phyloP scores from a whole-genome alignment of 1,284 basidiomycete species.

The Tilletiopsis washingtonensis region DNA sequence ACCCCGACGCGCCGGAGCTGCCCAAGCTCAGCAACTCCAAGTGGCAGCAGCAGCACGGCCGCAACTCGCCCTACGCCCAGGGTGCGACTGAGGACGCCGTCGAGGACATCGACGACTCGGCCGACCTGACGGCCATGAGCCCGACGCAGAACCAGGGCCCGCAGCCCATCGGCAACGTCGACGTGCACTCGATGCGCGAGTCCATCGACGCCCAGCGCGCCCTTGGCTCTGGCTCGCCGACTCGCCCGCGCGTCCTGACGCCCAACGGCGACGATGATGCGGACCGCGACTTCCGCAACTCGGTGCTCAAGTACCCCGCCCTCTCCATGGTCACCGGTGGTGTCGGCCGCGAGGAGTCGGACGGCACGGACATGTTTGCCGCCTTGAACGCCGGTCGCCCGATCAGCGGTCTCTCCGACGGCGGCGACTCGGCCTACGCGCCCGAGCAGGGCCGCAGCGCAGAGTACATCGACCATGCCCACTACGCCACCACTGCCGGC shows the following conservation, averaged over 20 bases:
- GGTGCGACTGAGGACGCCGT: conserved; percentile 10
- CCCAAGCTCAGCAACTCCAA: conserved; percentile 16
- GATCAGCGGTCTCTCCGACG: conserved; percentile 2
- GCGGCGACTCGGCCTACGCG: conserved; percentile 4
- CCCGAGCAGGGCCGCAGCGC: background rate
- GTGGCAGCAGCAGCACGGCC: conserved; percentile 18
- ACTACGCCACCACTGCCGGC: conserved; percentile 15
- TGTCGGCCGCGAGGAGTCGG: conserved; percentile 19
- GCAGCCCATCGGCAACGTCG: conserved; percentile 1
- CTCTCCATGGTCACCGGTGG: conserved; percentile 25
- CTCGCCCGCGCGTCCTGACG: conserved; percentile 10
- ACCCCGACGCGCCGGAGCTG: conserved; percentile 29
- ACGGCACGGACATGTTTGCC: conserved; percentile 27
- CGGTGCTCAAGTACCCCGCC: conserved; percentile 35
- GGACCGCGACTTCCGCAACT: conserved; percentile 18
- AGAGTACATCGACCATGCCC: conserved; percentile 22
- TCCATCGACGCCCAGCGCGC: conserved; percentile 1
- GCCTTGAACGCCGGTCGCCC: conserved; percentile 7
- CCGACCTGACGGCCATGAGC: conserved; percentile 31
- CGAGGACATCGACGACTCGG: conserved; percentile 10
- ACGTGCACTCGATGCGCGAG: conserved; percentile 6
- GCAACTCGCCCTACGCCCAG: conserved; percentile 15
- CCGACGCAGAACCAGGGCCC: conserved; percentile 30
- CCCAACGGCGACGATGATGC: conserved; percentile 13
- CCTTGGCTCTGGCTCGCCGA: background rate